A percentile compares a stretch with the other conserved stretches of the same genome.
Evolutionary conservation across 495 filamentous ascomycete genomes (phyloP).

Genomic region (Hamigera avellanea): DNA sequence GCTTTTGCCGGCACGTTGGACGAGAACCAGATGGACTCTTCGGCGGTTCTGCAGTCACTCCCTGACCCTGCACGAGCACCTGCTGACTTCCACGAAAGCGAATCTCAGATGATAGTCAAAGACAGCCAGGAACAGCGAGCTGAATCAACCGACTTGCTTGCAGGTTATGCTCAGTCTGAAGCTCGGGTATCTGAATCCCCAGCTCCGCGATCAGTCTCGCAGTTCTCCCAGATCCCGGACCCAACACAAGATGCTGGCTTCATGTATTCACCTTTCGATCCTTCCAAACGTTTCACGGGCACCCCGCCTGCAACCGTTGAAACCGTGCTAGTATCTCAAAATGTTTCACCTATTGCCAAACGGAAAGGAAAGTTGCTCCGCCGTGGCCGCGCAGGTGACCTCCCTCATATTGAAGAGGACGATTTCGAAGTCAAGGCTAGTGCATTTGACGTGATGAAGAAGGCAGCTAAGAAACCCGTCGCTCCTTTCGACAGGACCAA

Average conservation of each 20-base stretch:
- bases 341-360: constrained; percentile 49
- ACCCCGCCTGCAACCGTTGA: constrained; percentile 58
- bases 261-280: constrained; percentile 43
- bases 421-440: constrained; percentile 35
- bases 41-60: constrained; percentile 33
- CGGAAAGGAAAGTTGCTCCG: constrained; percentile 49
- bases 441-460: constrained; percentile 70
- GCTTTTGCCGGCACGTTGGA: constrained; percentile 90
- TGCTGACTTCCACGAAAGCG: constrained; percentile 27
- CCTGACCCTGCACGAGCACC: constrained; percentile 41
- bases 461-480: constrained; percentile 44
- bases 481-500: constrained; percentile 68
- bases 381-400: constrained; percentile 22
- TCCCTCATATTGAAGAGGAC: constrained; percentile 31
- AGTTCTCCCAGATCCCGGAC: constrained; percentile 54
- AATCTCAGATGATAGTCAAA: constrained; percentile 47
- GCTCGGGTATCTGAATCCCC: constrained; percentile 31
- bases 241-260: constrained; percentile 85
- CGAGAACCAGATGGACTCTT: constrained; percentile 39
- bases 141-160: constrained; percentile 18
- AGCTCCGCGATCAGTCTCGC: constrained; percentile 35
- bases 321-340: constrained; percentile 46
- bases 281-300: constrained; percentile 46
- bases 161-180: constrained; percentile 19
- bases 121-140: constrained; percentile 47